Conservation (phyloP, 2,329 filamentous ascomycete genomes). For the Paecilomyces dactylethromorphus region DNA sequence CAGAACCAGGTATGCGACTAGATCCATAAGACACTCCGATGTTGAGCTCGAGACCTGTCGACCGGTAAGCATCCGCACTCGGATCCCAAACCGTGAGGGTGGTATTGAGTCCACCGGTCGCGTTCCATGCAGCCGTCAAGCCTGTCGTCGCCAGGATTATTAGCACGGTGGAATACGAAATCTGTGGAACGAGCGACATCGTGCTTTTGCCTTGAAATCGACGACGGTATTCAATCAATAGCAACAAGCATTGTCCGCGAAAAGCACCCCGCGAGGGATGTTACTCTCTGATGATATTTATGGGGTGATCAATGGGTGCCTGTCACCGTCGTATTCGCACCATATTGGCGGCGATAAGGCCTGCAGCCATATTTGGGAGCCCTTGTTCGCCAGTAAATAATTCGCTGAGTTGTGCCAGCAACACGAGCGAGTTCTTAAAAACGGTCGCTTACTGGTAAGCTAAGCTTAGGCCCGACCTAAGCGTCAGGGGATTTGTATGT, state of each 20-base stretch:
- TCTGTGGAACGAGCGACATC: constrained; percentile 19
- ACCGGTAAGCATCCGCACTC: background rate
- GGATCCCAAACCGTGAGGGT: background rate
- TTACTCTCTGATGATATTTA: background rate
- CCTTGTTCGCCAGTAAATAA: background rate
- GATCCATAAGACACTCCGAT: background rate
- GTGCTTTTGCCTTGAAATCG: background rate
- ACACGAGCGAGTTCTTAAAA: background rate
- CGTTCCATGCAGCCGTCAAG: background rate
- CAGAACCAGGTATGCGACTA: background rate
- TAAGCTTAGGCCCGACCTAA: background rate
- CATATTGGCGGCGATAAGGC: background rate
- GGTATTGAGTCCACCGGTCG: background rate
- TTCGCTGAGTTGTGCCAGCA: background rate
- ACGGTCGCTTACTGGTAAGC: background rate
- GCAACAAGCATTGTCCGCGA: background rate
- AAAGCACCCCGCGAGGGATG: background rate
- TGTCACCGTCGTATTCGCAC: background rate
- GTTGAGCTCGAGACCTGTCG: background rate
- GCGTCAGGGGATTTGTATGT: background rate
- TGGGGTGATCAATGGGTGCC: background rate
- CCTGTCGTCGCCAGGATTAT: background rate
- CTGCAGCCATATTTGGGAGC: background rate
- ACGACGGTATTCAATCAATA: background rate
- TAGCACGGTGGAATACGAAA: background rate